These are phyloP conservation scores for Setaria viridis DNA, from an alignment of 202 grass and related monocot species.

Conservation along the genomic window DNA sequence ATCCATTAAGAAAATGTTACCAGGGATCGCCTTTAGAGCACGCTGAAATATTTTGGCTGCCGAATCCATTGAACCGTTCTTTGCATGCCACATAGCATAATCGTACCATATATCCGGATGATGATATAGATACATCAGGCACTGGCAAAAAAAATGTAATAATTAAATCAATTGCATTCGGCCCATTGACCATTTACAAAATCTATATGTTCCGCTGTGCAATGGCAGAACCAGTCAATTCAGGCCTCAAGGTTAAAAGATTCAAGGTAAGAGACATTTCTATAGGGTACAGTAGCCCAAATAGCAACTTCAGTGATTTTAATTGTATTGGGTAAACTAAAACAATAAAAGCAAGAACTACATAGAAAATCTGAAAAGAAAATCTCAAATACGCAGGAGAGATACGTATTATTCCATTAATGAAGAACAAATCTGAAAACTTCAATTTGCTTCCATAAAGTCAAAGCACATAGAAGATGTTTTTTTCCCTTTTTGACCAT, in stretches of 20 bases:
- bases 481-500: not conserved
- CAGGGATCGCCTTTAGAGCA: constrained; percentile 94
- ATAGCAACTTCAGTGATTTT: constrained; percentile 4
- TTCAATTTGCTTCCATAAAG: not conserved
- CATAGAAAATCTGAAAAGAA: not conserved
- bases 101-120: constrained; percentile 99
- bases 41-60: constrained; percentile 95
- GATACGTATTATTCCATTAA: not conserved
- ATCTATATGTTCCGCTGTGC: not conserved
- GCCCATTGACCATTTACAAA: constrained; percentile 1
- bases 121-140: constrained; percentile 97
- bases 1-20: constrained; percentile 52
- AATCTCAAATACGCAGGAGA: not conserved
- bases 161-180: not conserved
- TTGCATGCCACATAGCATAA: constrained; percentile 87
- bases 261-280: constrained; percentile 19
- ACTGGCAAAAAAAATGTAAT: constrained; percentile 53
- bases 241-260: not conserved
- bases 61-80: constrained; percentile 77
- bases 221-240: constrained; percentile 15
- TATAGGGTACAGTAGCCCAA: not conserved
- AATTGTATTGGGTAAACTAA: constrained; percentile 30
- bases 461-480: not conserved
- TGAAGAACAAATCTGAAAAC: not conserved
- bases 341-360: constrained; percentile 9